These are phyloP conservation scores for Podospora australis DNA, from an alignment of 495 filamentous ascomycete genomes.

Conservation along the genomic window DNA sequence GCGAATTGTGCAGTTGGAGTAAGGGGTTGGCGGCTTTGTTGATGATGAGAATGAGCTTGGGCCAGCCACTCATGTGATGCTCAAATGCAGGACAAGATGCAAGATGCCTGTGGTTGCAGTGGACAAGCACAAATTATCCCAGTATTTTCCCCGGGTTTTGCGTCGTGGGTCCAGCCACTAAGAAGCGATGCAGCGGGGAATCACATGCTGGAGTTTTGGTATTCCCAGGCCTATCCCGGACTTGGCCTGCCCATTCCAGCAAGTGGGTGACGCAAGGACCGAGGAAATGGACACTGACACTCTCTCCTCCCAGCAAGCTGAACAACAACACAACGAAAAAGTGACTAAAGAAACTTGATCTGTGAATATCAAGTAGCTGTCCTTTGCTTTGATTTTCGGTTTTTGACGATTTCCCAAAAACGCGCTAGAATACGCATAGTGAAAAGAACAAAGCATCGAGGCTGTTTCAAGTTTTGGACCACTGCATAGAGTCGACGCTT, in stretches of 20 bases:
- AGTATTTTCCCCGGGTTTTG: constrained; percentile 13
- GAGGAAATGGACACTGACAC: constrained; percentile 18
- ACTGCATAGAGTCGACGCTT: too few species aligned
- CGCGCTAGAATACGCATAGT: too few species aligned
- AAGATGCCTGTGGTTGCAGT: background rate
- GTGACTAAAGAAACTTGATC: too few species aligned
- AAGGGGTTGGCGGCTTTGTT: too few species aligned
- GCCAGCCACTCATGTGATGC: background rate
- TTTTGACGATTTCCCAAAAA: too few species aligned
- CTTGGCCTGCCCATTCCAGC: constrained; percentile 20
- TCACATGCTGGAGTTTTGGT: constrained; percentile 22
- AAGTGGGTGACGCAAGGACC: constrained; percentile 33
- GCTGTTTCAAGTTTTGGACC: too few species aligned
- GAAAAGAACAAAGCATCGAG: too few species aligned
- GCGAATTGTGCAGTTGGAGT: background rate
- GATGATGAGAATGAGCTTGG: background rate
- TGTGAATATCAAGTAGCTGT: too few species aligned
- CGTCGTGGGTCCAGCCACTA: constrained; percentile 1
- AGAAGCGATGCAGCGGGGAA: constrained; percentile 2
- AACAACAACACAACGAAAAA: too few species aligned
- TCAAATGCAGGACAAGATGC: background rate
- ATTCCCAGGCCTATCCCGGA: background rate
- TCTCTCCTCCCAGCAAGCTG: too few species aligned
- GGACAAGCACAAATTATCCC: constrained; percentile 4
- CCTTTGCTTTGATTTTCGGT: too few species aligned